These are phyloP conservation scores for Fusarium mundagurra DNA, from an alignment of 2,329 filamentous ascomycete species.

Conservation along the genomic window DNA sequence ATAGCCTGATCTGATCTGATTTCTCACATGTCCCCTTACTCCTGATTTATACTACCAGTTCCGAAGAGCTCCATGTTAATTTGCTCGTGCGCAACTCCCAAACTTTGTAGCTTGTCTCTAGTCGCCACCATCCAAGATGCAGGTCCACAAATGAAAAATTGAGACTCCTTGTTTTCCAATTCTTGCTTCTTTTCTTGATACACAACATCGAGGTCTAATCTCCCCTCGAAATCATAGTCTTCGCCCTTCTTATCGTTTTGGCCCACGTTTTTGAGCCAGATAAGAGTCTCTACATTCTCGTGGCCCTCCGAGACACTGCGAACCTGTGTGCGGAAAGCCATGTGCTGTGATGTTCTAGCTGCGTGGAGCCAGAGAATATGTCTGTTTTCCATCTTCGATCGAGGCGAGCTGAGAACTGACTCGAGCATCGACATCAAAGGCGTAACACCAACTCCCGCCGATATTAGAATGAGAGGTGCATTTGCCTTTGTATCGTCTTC, in stretches of 20 bases:
- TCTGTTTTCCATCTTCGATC: background rate
- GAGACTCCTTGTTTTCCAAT: background rate
- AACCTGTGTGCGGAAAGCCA: background rate
- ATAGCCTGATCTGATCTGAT: accelerated
- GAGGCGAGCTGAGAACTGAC: background rate
- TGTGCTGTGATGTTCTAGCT: background rate
- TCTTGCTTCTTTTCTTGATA: background rate
- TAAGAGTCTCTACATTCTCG: background rate
- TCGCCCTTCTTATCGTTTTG: background rate
- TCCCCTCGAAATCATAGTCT: background rate
- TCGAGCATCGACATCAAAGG: background rate
- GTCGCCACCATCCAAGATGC: slow-evolving; percentile 1
- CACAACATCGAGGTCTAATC: background rate
- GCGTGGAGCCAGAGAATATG: background rate
- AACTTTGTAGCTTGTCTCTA: background rate
- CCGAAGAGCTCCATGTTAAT: slow-evolving; percentile 2
- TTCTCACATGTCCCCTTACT: background rate
- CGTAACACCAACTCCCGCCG: background rate
- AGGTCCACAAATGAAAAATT: background rate
- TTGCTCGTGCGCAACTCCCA: background rate
- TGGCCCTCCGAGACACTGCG: background rate
- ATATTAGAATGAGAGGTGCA: background rate
- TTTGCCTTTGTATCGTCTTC: background rate
- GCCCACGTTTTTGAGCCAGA: background rate
- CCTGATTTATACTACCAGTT: background rate